phyloP scores from a whole-genome alignment of 2,329 filamentous ascomycete species.

The Diaporthe sp. region DNA sequence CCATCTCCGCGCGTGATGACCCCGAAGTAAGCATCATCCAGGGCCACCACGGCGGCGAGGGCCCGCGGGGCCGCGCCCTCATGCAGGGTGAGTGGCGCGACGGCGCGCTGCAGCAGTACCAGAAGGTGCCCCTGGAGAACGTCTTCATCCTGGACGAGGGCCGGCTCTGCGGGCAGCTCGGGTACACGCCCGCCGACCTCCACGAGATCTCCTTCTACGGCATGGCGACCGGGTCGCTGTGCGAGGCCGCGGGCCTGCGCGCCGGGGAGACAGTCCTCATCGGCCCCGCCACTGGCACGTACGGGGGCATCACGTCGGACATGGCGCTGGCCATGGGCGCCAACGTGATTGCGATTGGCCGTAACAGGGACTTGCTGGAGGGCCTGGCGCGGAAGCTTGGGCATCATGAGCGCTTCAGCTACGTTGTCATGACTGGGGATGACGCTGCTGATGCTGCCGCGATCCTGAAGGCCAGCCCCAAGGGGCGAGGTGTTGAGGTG shows the following conservation, averaged over 20 bases:
- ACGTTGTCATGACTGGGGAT: not conserved
- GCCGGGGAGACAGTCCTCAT: constrained; percentile 58
- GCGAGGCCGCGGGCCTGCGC: constrained; percentile 51
- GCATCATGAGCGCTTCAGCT: not conserved
- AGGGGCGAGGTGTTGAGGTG: not conserved
- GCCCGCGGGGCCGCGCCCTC: not conserved
- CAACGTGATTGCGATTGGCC: constrained; percentile 60
- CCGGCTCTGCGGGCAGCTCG: constrained; percentile 43
- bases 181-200: constrained; percentile 54
- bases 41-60: not conserved
- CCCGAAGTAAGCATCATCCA: not conserved
- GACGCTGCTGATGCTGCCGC: not conserved
- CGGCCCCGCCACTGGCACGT: constrained; percentile 58
- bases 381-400: constrained; percentile 44
- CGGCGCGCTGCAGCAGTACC: constrained; percentile 27
- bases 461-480: not conserved
- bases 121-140: constrained; percentile 46
- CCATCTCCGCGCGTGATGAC: not conserved
- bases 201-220: constrained; percentile 48
- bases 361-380: constrained; percentile 51
- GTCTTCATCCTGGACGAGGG: constrained; percentile 44
- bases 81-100: constrained; percentile 30
- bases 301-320: constrained; percentile 56
- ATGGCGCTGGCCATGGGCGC: constrained; percentile 61
- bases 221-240: constrained; percentile 59